Percentiles rank a stretch among this genome's conserved stretches.
Evolutionary conservation across 352 stramenopile species (phyloP).

Genomic region (Globisporangium megalacanthum): DNA sequence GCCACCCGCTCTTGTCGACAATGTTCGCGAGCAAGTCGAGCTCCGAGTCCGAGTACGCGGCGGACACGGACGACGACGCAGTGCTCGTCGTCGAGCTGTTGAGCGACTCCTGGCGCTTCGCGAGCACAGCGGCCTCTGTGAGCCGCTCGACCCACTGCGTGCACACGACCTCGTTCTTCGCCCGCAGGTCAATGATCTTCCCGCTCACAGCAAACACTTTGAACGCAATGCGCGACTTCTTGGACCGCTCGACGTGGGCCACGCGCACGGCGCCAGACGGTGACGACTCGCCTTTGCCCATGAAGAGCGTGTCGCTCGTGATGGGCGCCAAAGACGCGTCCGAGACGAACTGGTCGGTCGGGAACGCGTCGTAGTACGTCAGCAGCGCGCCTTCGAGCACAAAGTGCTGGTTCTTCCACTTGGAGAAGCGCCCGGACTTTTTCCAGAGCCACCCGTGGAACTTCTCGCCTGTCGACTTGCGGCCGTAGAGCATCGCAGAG

Average conservation of each 20-base stretch:
- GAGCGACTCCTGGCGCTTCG: constrained; percentile 72
- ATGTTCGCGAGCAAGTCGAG: constrained; percentile 67
- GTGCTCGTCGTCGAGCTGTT: constrained; percentile 73
- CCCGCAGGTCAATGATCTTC: constrained; percentile 79
- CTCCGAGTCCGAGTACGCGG: constrained; percentile 65
- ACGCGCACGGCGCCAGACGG: constrained; percentile 66
- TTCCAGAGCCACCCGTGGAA: constrained; percentile 85
- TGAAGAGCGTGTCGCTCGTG: constrained; percentile 57
- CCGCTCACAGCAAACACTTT: constrained; percentile 79
- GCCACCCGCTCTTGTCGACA: constrained; percentile 75
- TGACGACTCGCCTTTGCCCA: constrained; percentile 65
- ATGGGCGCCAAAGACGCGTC: constrained; percentile 54
- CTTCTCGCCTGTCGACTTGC: constrained; percentile 56
- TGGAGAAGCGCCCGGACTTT: constrained; percentile 71
- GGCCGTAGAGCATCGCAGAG: constrained; percentile 61
- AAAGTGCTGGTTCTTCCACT: constrained; percentile 85
- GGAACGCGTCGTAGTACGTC: constrained; percentile 82
- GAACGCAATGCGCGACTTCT: constrained; percentile 77
- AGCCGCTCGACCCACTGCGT: constrained; percentile 71
- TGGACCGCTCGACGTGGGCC: constrained; percentile 66
- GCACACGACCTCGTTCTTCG: constrained; percentile 72
- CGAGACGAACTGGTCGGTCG: constrained; percentile 71
- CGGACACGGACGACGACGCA: constrained; percentile 53
- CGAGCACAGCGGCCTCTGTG: constrained; percentile 57
- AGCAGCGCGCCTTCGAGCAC: constrained; percentile 70